Evolutionary conservation across 306 rosid species (phyloP).

Genomic region (Prunus fruticosa): DNA sequence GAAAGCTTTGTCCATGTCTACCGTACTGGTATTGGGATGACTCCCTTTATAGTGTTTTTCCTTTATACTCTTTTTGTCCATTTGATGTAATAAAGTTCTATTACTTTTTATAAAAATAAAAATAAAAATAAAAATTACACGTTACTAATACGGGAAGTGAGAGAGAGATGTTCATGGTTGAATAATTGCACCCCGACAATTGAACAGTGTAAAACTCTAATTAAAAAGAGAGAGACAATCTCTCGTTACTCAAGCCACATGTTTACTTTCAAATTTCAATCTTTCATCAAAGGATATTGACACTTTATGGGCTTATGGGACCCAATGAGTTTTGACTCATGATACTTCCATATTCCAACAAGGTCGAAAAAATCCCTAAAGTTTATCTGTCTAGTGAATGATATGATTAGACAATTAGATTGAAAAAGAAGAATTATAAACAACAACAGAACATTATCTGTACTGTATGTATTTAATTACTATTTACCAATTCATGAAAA

Average conservation of each 20-base stretch:
- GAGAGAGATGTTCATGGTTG: conserved; percentile 1
- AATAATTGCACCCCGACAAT: conserved; percentile 25
- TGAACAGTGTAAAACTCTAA: conserved; percentile 18
- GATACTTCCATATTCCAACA: neutral
- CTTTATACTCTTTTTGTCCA: too few relatives aligned
- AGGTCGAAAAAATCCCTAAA: neutral
- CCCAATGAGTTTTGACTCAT: conserved; percentile 29
- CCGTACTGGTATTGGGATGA: too few relatives aligned
- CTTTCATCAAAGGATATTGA: conserved; percentile 15
- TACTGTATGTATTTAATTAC: neutral
- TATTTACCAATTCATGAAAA: too few relatives aligned
- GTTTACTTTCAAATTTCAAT: conserved; percentile 12
- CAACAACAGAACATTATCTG: neutral
- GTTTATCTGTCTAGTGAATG: conserved; percentile 6
- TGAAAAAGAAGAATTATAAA: neutral
- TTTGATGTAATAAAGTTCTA: too few relatives aligned
- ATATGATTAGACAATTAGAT: conserved; percentile 9
- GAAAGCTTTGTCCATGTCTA: too few relatives aligned
- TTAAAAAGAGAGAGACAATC: conserved; percentile 4
- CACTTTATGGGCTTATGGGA: conserved; percentile 18
- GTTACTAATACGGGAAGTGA: too few relatives aligned
- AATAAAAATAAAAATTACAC: too few relatives aligned
- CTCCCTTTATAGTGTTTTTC: too few relatives aligned
- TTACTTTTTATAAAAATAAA: too few relatives aligned
- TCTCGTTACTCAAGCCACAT: conserved; percentile 5